These are phyloP conservation scores for Platanthera guangdongensis DNA, from an alignment of 106 monocot genomes.

Conservation along the genomic window DNA sequence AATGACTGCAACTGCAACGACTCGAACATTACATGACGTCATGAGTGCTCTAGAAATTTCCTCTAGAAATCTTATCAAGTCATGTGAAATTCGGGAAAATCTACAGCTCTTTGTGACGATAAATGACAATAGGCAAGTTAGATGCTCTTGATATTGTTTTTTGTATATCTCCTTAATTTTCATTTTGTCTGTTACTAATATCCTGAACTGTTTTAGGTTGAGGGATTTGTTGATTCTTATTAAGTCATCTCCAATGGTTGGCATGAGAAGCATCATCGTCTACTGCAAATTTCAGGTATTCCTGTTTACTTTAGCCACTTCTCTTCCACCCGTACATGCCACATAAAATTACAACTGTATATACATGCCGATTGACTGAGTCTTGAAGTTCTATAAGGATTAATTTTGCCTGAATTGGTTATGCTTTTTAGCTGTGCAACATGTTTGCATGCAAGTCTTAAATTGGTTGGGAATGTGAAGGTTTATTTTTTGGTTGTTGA, in stretches of 20 bases:
- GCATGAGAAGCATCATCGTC: slow-evolving; percentile 70
- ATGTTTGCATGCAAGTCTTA: neutral
- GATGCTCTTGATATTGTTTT: neutral
- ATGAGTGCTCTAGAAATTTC: slow-evolving; percentile 76
- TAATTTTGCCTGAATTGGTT: neutral
- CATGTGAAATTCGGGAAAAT: slow-evolving; percentile 66
- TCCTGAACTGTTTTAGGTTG: slow-evolving; percentile 30
- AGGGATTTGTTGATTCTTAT: slow-evolving; percentile 73
- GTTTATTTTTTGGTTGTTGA: neutral
- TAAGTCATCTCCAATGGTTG: slow-evolving; percentile 59
- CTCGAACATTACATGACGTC: slow-evolving; percentile 55
- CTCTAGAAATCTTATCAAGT: slow-evolving; percentile 49
- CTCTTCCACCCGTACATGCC: neutral
- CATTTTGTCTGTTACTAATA: neutral
- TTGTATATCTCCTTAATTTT: neutral
- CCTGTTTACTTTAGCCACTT: slow-evolving; percentile 5
- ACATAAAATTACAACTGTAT: neutral
- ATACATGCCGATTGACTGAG: neutral
- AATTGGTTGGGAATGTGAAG: neutral
- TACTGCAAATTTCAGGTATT: slow-evolving; percentile 99
- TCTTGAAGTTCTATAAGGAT: neutral
- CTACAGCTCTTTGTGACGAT: slow-evolving; percentile 62
- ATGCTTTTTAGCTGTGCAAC: neutral
- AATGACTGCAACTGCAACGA: slow-evolving; percentile 96
- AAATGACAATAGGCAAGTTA: slow-evolving; percentile 58